Conservation (phyloP, 225 moss, liverwort and hornwort genomes). For the Takakia lepidozioides region DNA sequence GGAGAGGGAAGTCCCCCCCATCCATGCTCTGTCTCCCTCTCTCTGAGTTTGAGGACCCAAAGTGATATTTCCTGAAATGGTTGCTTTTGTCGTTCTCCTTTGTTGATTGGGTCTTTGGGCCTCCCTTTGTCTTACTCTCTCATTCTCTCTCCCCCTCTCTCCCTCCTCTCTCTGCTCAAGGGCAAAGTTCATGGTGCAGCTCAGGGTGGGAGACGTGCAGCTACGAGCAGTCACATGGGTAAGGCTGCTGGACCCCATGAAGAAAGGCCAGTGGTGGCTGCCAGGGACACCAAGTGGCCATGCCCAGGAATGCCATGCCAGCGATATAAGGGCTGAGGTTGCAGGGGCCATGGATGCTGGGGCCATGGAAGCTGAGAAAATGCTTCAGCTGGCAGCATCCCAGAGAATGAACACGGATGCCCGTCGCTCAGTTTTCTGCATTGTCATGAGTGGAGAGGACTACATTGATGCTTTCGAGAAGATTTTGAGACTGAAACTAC, state of each 20-base stretch:
- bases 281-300: constrained; percentile 42
- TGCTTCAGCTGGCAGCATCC: constrained; percentile 86
- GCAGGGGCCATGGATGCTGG: constrained; percentile 73
- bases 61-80: too few relatives aligned
- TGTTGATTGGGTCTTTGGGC: too few relatives aligned
- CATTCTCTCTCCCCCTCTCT: too few relatives aligned
- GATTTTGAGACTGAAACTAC: constrained; percentile 76
- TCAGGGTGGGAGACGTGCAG: constrained; percentile 76
- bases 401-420: constrained; percentile 98
- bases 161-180: too few relatives aligned
- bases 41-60: too few relatives aligned
- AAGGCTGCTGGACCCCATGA: constrained; percentile 59
- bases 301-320: constrained; percentile 10
- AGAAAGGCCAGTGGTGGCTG: constrained; percentile 99
- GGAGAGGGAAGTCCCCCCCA: too few relatives aligned
- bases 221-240: constrained; percentile 81
- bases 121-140: too few relatives aligned
- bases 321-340: constrained; percentile 46
- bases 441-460: constrained; percentile 96
- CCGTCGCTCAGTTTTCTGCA: constrained; percentile 83
- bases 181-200: constrained; percentile 30
- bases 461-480: constrained; percentile 94
- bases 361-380: constrained; percentile 68
- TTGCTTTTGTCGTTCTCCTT: neutral
- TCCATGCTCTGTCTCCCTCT: too few relatives aligned